Conservation (phyloP, 177 flowering plant genomes). For the Vitis hybrid region DNA sequence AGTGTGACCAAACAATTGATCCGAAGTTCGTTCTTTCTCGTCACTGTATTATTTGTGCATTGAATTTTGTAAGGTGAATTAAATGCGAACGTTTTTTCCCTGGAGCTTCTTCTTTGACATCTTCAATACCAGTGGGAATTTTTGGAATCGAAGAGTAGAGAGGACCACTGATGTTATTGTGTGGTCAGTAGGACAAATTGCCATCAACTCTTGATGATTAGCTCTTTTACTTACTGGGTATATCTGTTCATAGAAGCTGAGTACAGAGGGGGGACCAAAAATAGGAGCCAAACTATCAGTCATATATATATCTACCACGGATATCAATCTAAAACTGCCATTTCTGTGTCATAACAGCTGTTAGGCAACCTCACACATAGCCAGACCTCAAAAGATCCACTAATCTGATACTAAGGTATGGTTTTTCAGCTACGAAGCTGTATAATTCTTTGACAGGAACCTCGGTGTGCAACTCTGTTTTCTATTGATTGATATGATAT, state of each 20-base stretch:
- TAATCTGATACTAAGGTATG: too few relatives aligned
- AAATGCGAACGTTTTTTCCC: not conserved
- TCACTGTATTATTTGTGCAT: not conserved
- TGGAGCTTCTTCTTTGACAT: not conserved
- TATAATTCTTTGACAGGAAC: too few relatives aligned
- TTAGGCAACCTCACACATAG: not conserved
- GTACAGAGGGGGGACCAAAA: constrained; percentile 13
- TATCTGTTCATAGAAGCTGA: not conserved
- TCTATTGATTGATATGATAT: too few relatives aligned
- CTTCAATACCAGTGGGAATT: constrained; percentile 1
- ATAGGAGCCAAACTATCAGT: not conserved
- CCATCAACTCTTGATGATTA: constrained; percentile 42
- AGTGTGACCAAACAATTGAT: constrained; percentile 31
- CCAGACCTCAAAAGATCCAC: too few relatives aligned
- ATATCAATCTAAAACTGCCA: not conserved
- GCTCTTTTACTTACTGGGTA: constrained; percentile 21
- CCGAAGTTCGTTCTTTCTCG: not conserved
- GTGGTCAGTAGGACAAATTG: constrained; percentile 24
- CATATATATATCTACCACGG: not conserved
- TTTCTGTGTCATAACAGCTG: not conserved
- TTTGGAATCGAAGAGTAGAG: not conserved
- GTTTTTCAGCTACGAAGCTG: too few relatives aligned
- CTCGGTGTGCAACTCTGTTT: too few relatives aligned
- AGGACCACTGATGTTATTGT: constrained; percentile 14
- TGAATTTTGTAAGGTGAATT: not conserved